These are phyloP conservation scores for Nidula microcarpa DNA, from an alignment of 768 basidiomycete genomes.

Conservation along the genomic window DNA sequence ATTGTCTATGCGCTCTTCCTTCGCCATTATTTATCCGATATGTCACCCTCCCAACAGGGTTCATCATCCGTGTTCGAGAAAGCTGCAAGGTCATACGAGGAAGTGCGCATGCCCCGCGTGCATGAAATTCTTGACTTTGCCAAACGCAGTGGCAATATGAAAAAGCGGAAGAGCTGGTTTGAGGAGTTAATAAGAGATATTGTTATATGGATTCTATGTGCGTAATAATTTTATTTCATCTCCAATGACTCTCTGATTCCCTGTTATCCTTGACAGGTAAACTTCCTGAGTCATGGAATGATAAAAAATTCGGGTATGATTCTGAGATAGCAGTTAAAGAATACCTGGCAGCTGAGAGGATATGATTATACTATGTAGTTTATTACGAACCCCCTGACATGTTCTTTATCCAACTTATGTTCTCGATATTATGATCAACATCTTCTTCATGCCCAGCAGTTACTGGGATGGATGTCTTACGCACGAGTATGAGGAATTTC, in stretches of 20 bases:
- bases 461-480: too few relatives aligned
- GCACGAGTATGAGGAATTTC: too few relatives aligned
- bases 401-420: too few relatives aligned
- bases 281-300: conserved; percentile 24
- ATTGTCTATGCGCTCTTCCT: conserved; percentile 30
- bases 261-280: conserved; percentile 12
- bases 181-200: conserved; percentile 28
- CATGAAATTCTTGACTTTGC: conserved; percentile 26
- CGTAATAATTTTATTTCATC: conserved; percentile 4
- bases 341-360: conserved; percentile 4
- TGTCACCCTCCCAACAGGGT: neutral
- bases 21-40: conserved; percentile 19
- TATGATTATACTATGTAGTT: too few relatives aligned
- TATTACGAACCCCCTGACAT: too few relatives aligned
- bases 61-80: conserved; percentile 8
- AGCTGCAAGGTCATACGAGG: conserved; percentile 26
- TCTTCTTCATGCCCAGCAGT: too few relatives aligned
- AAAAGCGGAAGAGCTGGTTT: conserved; percentile 24
- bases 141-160: conserved; percentile 23
- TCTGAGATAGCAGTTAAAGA: conserved; percentile 17
- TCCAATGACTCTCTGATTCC: neutral
- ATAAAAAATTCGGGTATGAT: conserved; percentile 21
- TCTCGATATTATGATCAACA: too few relatives aligned
- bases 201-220: conserved; percentile 27
- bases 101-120: conserved; percentile 27